Percentiles rank a stretch among this genome's conserved stretches.
These are phyloP conservation scores for Quambalaria eucalypti DNA, from an alignment of 1,284 basidiomycete genomes.

Conservation along the genomic window DNA sequence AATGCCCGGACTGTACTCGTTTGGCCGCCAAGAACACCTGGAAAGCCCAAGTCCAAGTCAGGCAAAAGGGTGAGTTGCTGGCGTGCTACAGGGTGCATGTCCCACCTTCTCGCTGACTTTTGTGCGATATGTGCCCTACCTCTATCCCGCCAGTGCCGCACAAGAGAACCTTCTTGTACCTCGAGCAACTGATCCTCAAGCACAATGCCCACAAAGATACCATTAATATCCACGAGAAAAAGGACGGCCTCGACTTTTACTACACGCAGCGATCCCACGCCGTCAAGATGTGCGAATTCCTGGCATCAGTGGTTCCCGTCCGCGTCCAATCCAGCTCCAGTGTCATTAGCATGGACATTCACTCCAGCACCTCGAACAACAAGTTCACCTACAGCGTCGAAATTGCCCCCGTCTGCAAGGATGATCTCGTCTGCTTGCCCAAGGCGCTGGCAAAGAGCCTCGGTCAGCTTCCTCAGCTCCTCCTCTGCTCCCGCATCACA, in stretches of 20 bases:
- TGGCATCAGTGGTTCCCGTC: slow-evolving; percentile 76
- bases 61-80: no score
- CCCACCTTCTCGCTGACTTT: background rate
- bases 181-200: slow-evolving; percentile 95
- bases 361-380: slow-evolving; percentile 85
- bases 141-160: slow-evolving; percentile 53
- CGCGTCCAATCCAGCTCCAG: slow-evolving; percentile 84
- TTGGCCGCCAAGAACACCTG: slow-evolving; percentile 97
- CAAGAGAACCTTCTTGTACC: slow-evolving; percentile 93
- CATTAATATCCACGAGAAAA: slow-evolving; percentile 80
- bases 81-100: slow-evolving; percentile 55
- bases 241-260: slow-evolving; percentile 94
- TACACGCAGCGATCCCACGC: slow-evolving; percentile 83
- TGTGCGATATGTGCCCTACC: background rate
- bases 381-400: slow-evolving; percentile 98
- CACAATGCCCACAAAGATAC: slow-evolving; percentile 96
- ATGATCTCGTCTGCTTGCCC: slow-evolving; percentile 87
- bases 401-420: slow-evolving; percentile 92
- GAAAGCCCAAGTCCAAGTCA: slow-evolving; percentile 92
- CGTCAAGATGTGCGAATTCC: slow-evolving; percentile 94
- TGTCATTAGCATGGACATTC: slow-evolving; percentile 82
- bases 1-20: slow-evolving; percentile 86
- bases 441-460: slow-evolving; percentile 68
- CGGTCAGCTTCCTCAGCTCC: slow-evolving; percentile 77
- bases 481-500: slow-evolving; percentile 79